Evolutionary conservation across 305 asterid species (phyloP).

Genomic region (Withania somnifera): DNA sequence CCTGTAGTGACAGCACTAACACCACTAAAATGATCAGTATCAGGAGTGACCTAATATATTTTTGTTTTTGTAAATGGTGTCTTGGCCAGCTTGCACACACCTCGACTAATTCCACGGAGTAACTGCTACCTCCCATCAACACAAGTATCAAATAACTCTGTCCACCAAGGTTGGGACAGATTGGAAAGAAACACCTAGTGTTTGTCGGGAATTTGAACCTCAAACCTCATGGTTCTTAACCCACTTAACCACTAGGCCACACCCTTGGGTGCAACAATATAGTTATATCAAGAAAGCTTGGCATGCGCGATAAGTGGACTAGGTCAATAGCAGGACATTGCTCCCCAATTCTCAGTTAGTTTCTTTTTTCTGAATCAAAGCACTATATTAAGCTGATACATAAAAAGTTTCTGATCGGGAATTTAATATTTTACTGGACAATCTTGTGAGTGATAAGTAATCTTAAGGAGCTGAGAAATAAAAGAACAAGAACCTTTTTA

Average conservation of each 20-base stretch:
- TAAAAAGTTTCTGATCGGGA: neutral
- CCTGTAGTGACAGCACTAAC: neutral
- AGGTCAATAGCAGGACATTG: neutral
- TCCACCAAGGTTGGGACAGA: neutral
- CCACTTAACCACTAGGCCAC: neutral
- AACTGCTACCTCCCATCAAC: neutral
- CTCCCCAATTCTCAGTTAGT: neutral
- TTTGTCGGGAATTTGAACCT: neutral
- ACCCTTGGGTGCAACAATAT: neutral
- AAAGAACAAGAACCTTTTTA: slow-evolving; percentile 43
- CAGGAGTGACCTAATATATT: neutral
- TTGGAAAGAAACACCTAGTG: neutral
- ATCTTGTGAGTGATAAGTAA: neutral
- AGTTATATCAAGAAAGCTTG: neutral
- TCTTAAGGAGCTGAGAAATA: neutral
- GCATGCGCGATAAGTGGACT: neutral
- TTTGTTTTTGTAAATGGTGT: neutral
- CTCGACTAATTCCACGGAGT: neutral
- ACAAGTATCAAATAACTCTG: neutral
- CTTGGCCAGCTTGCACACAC: neutral
- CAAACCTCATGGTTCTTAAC: neutral
- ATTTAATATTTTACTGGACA: neutral
- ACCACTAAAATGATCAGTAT: neutral
- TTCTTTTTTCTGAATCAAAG: neutral
- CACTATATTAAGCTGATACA: neutral